These are phyloP conservation scores for Periconia sp. DNA, from an alignment of 2,329 filamentous ascomycete species.

Conservation along the genomic window DNA sequence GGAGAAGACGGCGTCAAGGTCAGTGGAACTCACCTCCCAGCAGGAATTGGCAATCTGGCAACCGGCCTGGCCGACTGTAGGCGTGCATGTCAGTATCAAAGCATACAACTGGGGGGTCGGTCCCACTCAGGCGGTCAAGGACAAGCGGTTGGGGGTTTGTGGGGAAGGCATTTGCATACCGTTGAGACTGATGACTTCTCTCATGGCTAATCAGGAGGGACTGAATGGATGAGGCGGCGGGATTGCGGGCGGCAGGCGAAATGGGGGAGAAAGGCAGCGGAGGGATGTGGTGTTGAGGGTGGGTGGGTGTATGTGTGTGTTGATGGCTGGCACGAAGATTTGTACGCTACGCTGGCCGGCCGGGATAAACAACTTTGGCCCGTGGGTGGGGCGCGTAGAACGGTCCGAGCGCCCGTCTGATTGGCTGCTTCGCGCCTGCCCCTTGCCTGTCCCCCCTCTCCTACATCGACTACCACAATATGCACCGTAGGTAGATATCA, in stretches of 20 bases:
- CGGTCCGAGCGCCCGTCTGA: neutral
- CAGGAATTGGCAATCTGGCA: slow-evolving; percentile 99
- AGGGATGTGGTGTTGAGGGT: slow-evolving; percentile 19
- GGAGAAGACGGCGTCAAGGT: slow-evolving; percentile 10
- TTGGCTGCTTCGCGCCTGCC: neutral
- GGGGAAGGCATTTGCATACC: slow-evolving; percentile 63
- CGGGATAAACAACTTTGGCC: slow-evolving; percentile 6
- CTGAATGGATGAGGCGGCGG: slow-evolving; percentile 13
- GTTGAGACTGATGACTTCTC: slow-evolving; percentile 99
- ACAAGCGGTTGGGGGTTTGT: slow-evolving; percentile 36
- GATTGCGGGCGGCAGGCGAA: slow-evolving; percentile 21
- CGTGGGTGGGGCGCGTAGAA: neutral
- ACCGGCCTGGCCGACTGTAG: slow-evolving; percentile 96
- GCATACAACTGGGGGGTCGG: slow-evolving; percentile 20
- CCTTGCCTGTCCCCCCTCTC: neutral
- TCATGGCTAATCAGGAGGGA: slow-evolving; percentile 67
- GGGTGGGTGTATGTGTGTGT: slow-evolving; percentile 22
- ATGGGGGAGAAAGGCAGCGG: slow-evolving; percentile 16
- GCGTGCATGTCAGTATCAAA: slow-evolving; percentile 55
- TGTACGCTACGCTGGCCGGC: slow-evolving; percentile 8
- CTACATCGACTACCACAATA: too few species aligned
- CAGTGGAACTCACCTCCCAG: slow-evolving; percentile 85
- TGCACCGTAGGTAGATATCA: too few species aligned
- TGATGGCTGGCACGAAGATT: slow-evolving; percentile 13
- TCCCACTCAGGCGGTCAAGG: slow-evolving; percentile 45